Conservation (phyloP, 2,329 filamentous ascomycete species). For the Phoma herbarum region DNA sequence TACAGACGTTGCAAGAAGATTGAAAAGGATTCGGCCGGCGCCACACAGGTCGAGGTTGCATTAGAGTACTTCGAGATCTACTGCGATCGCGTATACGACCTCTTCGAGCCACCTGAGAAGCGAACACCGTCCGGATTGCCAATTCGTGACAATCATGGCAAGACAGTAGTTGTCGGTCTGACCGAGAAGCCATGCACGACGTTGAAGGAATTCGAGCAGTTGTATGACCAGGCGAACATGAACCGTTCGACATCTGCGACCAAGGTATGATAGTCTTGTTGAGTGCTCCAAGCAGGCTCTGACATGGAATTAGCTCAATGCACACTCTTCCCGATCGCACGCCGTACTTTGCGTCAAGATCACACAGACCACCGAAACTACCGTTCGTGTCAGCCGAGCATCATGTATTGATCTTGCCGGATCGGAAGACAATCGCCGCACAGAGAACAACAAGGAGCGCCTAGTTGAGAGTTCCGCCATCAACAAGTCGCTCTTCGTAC, state of each 20-base stretch:
- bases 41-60: conserved; percentile 75
- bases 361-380: conserved; percentile 74
- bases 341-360: conserved; percentile 92
- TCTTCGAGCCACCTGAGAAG: conserved; percentile 88
- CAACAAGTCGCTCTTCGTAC: conserved; percentile 95
- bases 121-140: conserved; percentile 82
- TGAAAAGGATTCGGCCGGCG: conserved; percentile 76
- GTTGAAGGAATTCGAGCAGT: conserved; percentile 85
- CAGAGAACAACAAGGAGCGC: conserved; percentile 91
- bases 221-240: conserved; percentile 92
- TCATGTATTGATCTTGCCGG: conserved; percentile 95
- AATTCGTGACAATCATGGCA: conserved; percentile 84
- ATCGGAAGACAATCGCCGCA: conserved; percentile 93
- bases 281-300: no score
- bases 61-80: conserved; percentile 97
- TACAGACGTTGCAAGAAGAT: conserved; percentile 88
- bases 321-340: conserved; percentile 88
- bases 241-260: conserved; percentile 90
- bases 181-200: conserved; percentile 83
- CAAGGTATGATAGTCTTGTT: conserved; percentile 68
- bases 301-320: conserved; percentile 69
- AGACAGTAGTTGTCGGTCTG: conserved; percentile 85
- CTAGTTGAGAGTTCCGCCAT: conserved; percentile 96
- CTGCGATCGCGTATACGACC: conserved; percentile 92
- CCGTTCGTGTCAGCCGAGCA: conserved; percentile 77